Percentiles rank a stretch among this genome's conserved stretches.
phyloP scores from a whole-genome alignment of 306 rosid species.

The Ormosia semicastrata region DNA sequence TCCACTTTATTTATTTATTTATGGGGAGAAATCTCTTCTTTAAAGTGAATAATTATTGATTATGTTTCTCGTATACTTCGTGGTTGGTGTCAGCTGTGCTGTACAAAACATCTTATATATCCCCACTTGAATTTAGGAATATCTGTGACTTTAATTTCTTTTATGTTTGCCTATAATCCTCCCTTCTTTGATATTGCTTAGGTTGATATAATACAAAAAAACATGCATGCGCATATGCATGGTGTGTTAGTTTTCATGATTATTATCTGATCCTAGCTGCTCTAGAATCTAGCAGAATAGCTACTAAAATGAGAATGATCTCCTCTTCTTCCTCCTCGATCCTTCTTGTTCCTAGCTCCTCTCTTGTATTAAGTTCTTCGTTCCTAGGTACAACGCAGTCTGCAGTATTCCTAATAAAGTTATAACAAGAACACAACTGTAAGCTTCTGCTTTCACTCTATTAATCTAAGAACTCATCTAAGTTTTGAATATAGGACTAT shows the following conservation, averaged over 20 bases:
- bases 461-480: neutral
- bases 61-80: neutral
- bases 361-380: neutral
- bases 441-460: neutral
- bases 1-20: neutral
- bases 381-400: neutral
- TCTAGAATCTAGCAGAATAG: neutral
- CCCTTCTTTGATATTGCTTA: neutral
- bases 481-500: neutral
- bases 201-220: neutral
- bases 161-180: neutral
- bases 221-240: conserved; percentile 25
- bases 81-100: neutral
- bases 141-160: conserved; percentile 1
- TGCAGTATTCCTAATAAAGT: neutral
- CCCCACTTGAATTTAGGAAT: conserved; percentile 32
- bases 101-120: conserved; percentile 4
- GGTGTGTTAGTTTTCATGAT: neutral
- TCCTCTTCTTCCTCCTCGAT: neutral
- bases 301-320: neutral
- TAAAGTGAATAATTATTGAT: conserved; percentile 13
- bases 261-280: neutral
- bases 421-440: neutral
- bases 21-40: neutral
- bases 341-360: too few species aligned